Percentiles rank a stretch among this genome's conserved stretches.
Conservation (phyloP, 2,329 filamentous ascomycete species). For the Fusarium protoensiforme region DNA sequence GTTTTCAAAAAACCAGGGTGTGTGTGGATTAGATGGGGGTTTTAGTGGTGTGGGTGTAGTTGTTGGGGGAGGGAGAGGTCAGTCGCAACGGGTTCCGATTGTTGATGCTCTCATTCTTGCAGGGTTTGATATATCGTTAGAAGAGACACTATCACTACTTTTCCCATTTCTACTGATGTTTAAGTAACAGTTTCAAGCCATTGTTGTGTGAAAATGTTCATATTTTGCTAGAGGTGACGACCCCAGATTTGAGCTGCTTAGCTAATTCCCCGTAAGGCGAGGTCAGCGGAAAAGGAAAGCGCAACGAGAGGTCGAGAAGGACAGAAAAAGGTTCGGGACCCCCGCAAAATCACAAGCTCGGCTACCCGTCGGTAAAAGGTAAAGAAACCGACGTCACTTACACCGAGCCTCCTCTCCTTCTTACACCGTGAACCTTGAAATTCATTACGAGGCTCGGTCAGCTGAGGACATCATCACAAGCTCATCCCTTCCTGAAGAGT, state of each 20-base stretch:
- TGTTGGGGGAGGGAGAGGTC: constrained; percentile 19
- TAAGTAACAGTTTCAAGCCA: background rate
- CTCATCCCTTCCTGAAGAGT: background rate
- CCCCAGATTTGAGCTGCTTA: constrained; percentile 13
- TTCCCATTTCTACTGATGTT: background rate
- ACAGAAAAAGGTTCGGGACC: constrained; percentile 41
- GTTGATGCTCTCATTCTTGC: background rate
- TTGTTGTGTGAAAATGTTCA: background rate
- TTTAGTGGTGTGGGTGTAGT: background rate
- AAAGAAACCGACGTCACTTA: constrained; percentile 40
- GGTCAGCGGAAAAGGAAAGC: constrained; percentile 4
- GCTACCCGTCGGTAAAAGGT: constrained; percentile 59
- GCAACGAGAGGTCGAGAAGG: background rate
- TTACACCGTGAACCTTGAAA: background rate
- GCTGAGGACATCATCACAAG: background rate
- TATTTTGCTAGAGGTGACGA: background rate
- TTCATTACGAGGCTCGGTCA: background rate
- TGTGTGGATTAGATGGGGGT: background rate
- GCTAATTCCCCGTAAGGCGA: constrained; percentile 5
- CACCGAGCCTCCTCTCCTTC: constrained; percentile 22
- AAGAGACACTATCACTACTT: background rate
- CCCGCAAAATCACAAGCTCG: constrained; percentile 71
- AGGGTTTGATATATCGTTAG: background rate
- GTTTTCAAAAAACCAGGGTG: constrained; percentile 4
- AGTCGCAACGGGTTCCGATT: background rate